Evolutionary conservation across 495 filamentous ascomycete genomes (phyloP).

Genomic region (Trichoderma erinaceum): DNA sequence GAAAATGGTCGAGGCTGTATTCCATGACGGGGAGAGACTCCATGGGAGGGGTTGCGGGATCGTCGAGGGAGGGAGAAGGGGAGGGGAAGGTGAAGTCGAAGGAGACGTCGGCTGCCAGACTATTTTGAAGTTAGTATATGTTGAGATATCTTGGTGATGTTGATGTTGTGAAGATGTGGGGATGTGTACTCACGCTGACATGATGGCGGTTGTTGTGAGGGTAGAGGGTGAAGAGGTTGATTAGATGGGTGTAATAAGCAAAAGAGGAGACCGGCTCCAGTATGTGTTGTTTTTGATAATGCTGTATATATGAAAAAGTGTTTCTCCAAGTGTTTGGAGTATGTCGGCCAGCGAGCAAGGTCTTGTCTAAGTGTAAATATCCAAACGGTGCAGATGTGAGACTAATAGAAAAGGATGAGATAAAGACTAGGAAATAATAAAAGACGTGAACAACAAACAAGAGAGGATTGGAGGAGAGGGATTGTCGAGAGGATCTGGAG

Average conservation of each 20-base stretch:
- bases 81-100: conserved; percentile 16
- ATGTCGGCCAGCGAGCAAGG: conserved; percentile 22
- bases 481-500: conserved; percentile 21
- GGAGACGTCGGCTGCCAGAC: conserved; percentile 15
- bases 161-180: background rate
- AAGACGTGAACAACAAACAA: conserved; percentile 4
- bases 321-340: conserved; percentile 16
- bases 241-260: conserved; percentile 16
- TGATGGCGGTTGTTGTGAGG: conserved; percentile 13
- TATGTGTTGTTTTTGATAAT: conserved; percentile 13
- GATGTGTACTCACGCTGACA: conserved; percentile 11
- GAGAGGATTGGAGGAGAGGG: conserved; percentile 22
- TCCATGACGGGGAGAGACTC: background rate
- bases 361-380: conserved; percentile 25
- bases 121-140: background rate
- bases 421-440: background rate
- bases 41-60: conserved; percentile 11
- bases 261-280: conserved; percentile 20
- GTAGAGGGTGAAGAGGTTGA: conserved; percentile 22
- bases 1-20: conserved; percentile 6
- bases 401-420: background rate
- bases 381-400: background rate
- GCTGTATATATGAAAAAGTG: conserved; percentile 17
- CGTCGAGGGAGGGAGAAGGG: background rate
- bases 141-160: background rate